Conservation (phyloP, 139 green algal species). For the Chlorella sp. region DNA sequence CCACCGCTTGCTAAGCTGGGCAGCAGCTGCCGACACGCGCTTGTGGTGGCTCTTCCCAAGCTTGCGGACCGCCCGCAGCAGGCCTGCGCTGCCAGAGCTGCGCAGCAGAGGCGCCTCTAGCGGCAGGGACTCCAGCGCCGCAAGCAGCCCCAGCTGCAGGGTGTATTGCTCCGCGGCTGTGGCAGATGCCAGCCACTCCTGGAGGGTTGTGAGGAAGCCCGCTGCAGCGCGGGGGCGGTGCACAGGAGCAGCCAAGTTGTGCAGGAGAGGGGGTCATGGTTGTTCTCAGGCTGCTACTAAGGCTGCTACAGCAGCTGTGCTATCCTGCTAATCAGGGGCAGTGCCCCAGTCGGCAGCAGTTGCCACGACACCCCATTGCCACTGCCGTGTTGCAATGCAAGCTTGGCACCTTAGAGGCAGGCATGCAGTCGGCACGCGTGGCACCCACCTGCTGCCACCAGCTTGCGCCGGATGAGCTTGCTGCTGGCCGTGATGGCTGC, state of each 20-base stretch:
- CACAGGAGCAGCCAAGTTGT: too few relatives aligned
- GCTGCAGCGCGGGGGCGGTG: too few relatives aligned
- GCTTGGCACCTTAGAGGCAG: too few relatives aligned
- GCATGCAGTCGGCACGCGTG: neutral
- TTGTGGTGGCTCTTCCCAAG: neutral
- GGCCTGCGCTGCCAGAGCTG: neutral
- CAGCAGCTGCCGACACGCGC: neutral
- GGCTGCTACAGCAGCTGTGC: too few relatives aligned
- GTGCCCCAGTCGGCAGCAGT: too few relatives aligned
- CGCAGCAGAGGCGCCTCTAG: neutral
- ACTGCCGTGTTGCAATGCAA: too few relatives aligned
- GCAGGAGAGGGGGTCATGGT: too few relatives aligned
- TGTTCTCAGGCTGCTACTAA: too few relatives aligned
- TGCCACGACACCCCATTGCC: too few relatives aligned
- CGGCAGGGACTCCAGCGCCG: neutral
- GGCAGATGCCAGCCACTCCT: conserved; percentile 8
- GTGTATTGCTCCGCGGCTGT: neutral
- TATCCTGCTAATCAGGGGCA: too few relatives aligned
- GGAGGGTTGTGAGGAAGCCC: conserved; percentile 18
- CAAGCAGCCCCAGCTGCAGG: neutral
- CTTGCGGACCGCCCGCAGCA: neutral
- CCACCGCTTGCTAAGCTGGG: neutral
- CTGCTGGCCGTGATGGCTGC: neutral
- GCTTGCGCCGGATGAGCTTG: neutral
- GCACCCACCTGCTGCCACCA: neutral